Evolutionary conservation across 169 alveolate genomes (phyloP).

Genomic region (Plasmodium relictum): DNA sequence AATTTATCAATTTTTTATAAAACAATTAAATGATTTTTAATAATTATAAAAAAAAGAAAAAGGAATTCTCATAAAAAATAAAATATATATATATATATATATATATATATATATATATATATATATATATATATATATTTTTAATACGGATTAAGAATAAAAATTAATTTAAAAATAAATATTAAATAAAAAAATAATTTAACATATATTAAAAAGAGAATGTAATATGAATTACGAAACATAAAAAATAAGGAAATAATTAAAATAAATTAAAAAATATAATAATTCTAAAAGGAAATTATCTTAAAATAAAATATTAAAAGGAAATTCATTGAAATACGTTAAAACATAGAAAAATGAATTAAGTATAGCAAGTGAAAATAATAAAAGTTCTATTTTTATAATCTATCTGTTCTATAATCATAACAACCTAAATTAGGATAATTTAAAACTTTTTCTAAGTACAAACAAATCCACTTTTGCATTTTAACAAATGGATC

Average conservation of each 20-base stretch:
- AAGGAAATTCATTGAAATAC: no score
- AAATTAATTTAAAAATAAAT: not conserved
- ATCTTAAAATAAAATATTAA: no score
- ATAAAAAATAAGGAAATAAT: no score
- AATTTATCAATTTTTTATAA: no score
- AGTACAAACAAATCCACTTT: slow-evolving; percentile 58
- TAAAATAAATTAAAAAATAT: not conserved
- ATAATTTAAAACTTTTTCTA: slow-evolving; percentile 34
- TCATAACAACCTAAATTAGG: slow-evolving; percentile 20
- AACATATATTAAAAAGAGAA: no score
- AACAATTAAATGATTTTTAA: not conserved
- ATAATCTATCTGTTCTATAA: not conserved
- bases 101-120: not conserved
- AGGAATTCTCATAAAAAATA: not conserved
- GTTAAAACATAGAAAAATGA: no score
- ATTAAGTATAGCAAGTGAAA: no score
- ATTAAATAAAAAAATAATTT: not conserved
- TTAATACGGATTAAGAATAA: not conserved
- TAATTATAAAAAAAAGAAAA: not conserved
- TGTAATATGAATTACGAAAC: no score
- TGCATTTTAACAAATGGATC: slow-evolving; percentile 22
- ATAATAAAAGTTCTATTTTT: no score
- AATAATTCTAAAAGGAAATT: no score
- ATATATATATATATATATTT: not conserved
- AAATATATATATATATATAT: slow-evolving; percentile 9